Evolutionary conservation across 768 basidiomycete genomes (phyloP), one percentile per base, ranked within the genome.

Genomic region (Termitomyces sp.): DNA sequence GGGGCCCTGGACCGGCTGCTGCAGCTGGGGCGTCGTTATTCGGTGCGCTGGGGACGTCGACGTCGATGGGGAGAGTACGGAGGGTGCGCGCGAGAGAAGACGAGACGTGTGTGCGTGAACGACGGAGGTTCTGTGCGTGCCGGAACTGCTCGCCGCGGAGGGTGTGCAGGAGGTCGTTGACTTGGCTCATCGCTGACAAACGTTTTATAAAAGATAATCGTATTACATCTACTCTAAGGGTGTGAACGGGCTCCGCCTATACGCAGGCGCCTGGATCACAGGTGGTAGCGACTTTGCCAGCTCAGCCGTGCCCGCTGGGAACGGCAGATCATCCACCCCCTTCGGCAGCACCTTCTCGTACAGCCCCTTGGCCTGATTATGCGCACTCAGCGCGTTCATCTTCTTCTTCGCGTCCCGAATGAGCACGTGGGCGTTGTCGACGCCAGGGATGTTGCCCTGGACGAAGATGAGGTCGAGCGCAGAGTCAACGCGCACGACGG

Each of bases 361-460:
- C 61, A 86, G 68, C 15, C 88, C 88, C 63, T 86, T 85, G 21
- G 79, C 80, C 62, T 87, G 82, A 61, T 88, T 85, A 62, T 83
- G 82, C 54, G 72, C 77, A 4, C 86, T 80, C 37, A 82, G 65
- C 21, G 80, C 74, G n/a, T 73, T 66, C 75, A 93, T 76, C 66
- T 85, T 91, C 80, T 94, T 95, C 75, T 94, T 92, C 23, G 94
- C 88, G 68, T 99, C 97, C 10, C 82, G 80, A 46, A 99, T 74
- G 50, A 91, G 71, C 21, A 99, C 89, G 55, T 91, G 91, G 0
- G 89, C 87, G 62, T 94, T 87, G 63, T 97, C 94, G 9, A 88
- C 69, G 6, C 97, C 97, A 2, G 97, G 94, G 3, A 98, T 84
- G 41, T 85, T 82, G n/a, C 97, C 97, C 56, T 86, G 84, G 53